Conservation (phyloP, 148 eudicot genomes). For the Chenopodium quinoa region DNA sequence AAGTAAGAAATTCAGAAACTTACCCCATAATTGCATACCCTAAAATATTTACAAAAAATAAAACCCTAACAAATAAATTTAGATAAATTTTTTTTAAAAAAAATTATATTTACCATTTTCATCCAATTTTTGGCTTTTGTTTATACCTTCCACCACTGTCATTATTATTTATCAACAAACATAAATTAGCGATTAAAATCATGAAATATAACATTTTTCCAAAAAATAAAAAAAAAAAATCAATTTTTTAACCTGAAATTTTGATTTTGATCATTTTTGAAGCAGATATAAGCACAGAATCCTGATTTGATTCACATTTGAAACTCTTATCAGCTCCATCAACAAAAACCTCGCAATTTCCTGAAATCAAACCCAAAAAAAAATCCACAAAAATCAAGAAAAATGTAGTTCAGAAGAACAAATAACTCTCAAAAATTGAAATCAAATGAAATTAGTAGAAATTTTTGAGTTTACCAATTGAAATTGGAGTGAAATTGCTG, state of each 20-base stretch:
- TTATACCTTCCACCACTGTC: constrained; percentile 37
- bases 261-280: constrained; percentile 44
- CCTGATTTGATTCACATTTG: constrained; percentile 34
- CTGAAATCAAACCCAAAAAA: constrained; percentile 31
- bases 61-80: constrained; percentile 12
- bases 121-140: constrained; percentile 8
- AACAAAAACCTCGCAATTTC: constrained; percentile 62
- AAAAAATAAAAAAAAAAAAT: not conserved
- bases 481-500: constrained; percentile 16
- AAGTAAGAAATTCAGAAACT: not conserved
- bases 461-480: constrained; percentile 17
- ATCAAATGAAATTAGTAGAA: not conserved
- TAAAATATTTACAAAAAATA: not conserved
- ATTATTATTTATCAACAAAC: constrained; percentile 11
- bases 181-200: not conserved
- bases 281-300: constrained; percentile 44
- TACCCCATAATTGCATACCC: not conserved
- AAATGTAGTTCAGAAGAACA: not conserved
- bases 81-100: not conserved
- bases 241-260: constrained; percentile 46
- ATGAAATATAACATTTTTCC: not conserved
- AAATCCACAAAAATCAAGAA: not conserved
- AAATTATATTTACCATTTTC: constrained; percentile 25
- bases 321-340: constrained; percentile 47
- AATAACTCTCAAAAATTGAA: not conserved